phyloP scores from a whole-genome alignment of 2,329 filamentous ascomycete species.

The Alternaria panax region DNA sequence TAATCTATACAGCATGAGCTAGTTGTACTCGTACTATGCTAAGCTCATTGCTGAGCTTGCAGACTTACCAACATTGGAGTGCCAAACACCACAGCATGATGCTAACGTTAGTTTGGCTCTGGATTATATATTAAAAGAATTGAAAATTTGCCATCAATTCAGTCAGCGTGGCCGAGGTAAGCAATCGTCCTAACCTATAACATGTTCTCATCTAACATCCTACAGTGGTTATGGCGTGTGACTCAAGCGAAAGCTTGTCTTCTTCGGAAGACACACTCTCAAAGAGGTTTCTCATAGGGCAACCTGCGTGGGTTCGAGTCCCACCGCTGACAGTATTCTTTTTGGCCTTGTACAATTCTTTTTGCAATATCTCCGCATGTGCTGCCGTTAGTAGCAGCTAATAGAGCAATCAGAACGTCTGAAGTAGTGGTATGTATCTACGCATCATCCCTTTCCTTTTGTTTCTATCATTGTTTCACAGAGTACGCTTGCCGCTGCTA shows the following conservation, averaged over 20 bases:
- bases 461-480: not conserved
- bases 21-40: too few relatives aligned
- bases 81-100: too few relatives aligned
- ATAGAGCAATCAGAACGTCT: not conserved
- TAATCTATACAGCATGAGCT: too few relatives aligned
- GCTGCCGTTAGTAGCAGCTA: not conserved
- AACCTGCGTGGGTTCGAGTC: constrained; percentile 15
- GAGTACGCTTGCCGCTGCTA: not conserved
- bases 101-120: too few relatives aligned
- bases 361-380: not conserved
- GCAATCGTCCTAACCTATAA: too few relatives aligned
- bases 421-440: too few relatives aligned
- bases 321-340: constrained; percentile 11
- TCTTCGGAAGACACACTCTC: not conserved
- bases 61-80: too few relatives aligned
- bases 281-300: constrained; percentile 13
- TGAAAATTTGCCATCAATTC: not conserved
- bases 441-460: too few relatives aligned
- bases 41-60: too few relatives aligned
- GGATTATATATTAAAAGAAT: too few relatives aligned
- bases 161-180: constrained; percentile 5
- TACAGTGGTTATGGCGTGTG: constrained; percentile 17
- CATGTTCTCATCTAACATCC: too few relatives aligned
- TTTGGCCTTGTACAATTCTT: not conserved
- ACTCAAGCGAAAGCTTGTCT: constrained; percentile 13